Conservation (phyloP, 1,284 basidiomycete genomes). For the Cryptococcus hybrid region DNA sequence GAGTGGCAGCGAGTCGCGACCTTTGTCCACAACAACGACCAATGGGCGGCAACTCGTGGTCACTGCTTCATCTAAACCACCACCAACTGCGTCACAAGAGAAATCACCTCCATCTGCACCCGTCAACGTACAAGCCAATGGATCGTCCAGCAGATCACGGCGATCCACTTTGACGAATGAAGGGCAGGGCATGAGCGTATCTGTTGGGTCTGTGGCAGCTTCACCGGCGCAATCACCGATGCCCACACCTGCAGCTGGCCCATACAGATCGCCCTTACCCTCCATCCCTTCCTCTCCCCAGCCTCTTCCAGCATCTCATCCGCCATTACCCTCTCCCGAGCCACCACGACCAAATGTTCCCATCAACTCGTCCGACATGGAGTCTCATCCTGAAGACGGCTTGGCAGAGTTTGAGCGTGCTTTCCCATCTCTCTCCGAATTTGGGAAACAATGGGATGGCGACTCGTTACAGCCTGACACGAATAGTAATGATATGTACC, state of each 20-base stretch:
- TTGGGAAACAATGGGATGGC: constrained; percentile 41
- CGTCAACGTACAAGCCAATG: constrained; percentile 10
- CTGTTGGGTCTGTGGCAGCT: background rate
- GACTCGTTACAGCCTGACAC: constrained; percentile 1
- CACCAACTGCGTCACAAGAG: background rate
- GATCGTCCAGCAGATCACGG: constrained; percentile 24
- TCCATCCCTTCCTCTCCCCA: background rate
- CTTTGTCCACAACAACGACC: background rate
- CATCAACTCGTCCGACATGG: background rate
- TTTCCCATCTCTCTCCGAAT: constrained; percentile 46
- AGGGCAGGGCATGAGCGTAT: background rate
- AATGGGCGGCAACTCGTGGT: background rate
- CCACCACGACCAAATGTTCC: background rate
- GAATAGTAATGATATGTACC: background rate
- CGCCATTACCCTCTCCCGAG: constrained; percentile 2
- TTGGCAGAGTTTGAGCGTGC: constrained; percentile 37
- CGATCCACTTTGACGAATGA: constrained; percentile 9
- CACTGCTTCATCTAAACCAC: constrained; percentile 1
- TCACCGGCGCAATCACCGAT: background rate
- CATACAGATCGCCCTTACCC: background rate
- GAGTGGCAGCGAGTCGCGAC: constrained; percentile 11
- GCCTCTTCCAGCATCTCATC: background rate
- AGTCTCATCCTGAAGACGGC: constrained; percentile 13
- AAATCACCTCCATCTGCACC: background rate
- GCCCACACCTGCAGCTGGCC: background rate